Conservation (phyloP, 2,329 filamentous ascomycete species). For the Didymella lethalis region DNA sequence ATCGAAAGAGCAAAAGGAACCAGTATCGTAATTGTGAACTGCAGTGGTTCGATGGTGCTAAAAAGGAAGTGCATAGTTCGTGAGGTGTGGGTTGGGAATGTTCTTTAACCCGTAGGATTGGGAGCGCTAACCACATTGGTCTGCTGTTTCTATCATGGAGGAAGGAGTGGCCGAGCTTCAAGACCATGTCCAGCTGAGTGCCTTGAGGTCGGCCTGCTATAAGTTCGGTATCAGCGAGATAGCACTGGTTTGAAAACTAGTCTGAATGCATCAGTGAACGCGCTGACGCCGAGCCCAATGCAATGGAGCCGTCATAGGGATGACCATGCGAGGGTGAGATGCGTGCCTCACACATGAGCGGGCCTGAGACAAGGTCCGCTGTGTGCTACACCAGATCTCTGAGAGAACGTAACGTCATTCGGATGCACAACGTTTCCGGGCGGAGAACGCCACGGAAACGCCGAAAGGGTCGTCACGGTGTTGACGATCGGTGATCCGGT, state of each 20-base stretch:
- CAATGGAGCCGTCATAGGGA: conserved; percentile 9
- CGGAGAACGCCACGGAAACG: conserved; percentile 12
- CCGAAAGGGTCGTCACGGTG: conserved; percentile 11
- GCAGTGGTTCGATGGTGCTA: conserved; percentile 19
- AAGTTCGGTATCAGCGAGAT: conserved; percentile 21
- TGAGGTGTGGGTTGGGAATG: conserved; percentile 25
- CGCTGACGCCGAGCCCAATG: conserved; percentile 10
- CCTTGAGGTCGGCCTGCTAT: conserved; percentile 15
- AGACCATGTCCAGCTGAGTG: conserved; percentile 25
- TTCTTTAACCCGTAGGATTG: conserved; percentile 26
- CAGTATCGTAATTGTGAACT: conserved; percentile 10
- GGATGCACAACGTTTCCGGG: conserved; percentile 6
- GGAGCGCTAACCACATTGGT: conserved; percentile 23
- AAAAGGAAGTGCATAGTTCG: conserved; percentile 23
- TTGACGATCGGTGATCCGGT: conserved; percentile 10
- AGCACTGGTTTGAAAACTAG: conserved; percentile 17
- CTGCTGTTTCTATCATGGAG: conserved; percentile 23
- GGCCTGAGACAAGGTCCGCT: conserved; percentile 15
- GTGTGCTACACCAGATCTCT: conserved; percentile 11
- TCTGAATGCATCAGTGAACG: conserved; percentile 15
- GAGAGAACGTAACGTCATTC: conserved; percentile 16
- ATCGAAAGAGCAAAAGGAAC: conserved; percentile 9
- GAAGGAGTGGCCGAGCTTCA: conserved; percentile 27
- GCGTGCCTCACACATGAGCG: conserved; percentile 14
- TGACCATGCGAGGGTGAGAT: conserved; percentile 14